phyloP scores from a whole-genome alignment of 768 basidiomycete species.

The Lentinus tigrinus region DNA sequence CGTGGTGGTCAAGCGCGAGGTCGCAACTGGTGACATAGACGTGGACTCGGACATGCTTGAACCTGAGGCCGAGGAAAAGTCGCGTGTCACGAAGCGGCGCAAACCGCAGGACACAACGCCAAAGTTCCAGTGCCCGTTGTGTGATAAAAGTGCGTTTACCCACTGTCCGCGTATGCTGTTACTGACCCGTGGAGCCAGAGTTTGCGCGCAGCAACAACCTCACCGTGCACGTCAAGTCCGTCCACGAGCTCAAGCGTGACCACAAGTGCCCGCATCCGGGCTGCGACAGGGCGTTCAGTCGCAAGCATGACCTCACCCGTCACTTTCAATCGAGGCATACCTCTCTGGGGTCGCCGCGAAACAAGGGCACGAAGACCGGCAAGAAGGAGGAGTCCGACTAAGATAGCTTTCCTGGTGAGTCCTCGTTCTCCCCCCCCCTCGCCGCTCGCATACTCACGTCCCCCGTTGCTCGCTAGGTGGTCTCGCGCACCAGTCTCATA shows the following conservation, averaged over 20 bases:
- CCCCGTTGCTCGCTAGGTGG: too few relatives aligned
- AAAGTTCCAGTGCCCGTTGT: not conserved
- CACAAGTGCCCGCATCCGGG: not conserved
- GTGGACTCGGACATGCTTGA: too few relatives aligned
- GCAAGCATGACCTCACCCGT: constrained; percentile 8
- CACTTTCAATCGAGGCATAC: constrained; percentile 10
- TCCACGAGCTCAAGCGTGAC: not conserved
- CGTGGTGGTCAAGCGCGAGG: not conserved
- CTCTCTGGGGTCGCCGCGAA: constrained; percentile 8
- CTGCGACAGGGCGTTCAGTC: constrained; percentile 1
- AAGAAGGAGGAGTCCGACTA: not conserved
- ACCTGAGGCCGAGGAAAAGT: not conserved
- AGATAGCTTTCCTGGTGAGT: too few relatives aligned
- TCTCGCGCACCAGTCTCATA: too few relatives aligned
- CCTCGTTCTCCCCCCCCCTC: too few relatives aligned
- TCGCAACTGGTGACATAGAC: not conserved
- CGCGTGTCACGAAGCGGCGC: not conserved
- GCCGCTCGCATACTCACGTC: too few relatives aligned
- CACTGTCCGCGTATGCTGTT: not conserved
- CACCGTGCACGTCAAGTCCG: constrained; percentile 6
- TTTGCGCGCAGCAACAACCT: constrained; percentile 11
- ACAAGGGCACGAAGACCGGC: not conserved
- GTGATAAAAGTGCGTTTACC: not conserved
- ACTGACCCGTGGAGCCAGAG: not conserved
- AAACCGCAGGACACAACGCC: constrained; percentile 5